phyloP scores from a whole-genome alignment of 2,329 filamentous ascomycete genomes.

The Falciphora oryzae region DNA sequence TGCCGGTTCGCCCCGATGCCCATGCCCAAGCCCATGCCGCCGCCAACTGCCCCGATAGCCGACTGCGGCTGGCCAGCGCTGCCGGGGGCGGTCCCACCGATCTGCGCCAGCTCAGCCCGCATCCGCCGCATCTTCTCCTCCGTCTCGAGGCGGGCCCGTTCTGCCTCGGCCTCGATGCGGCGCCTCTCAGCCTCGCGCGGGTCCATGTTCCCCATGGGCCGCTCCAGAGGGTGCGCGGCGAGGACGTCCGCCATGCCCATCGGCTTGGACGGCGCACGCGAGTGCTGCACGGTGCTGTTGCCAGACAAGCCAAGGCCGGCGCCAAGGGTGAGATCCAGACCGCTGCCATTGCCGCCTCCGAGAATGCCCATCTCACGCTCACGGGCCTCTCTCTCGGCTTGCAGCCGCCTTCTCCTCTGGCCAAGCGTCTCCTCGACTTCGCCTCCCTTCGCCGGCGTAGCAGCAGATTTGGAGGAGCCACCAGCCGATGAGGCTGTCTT shows the following conservation, averaged over 20 bases:
- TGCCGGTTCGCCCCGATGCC: slow-evolving; percentile 3
- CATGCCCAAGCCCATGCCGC: slow-evolving; percentile 20
- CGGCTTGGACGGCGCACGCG: slow-evolving; percentile 26
- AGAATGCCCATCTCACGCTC: slow-evolving; percentile 43
- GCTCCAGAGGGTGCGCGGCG: slow-evolving; percentile 35
- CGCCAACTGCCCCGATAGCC: slow-evolving; percentile 26
- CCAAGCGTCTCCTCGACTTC: slow-evolving; percentile 71
- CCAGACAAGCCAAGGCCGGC: slow-evolving; percentile 17
- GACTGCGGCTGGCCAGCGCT: neutral
- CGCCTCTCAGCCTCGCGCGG: slow-evolving; percentile 36
- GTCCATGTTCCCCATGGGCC: slow-evolving; percentile 23
- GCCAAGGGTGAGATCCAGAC: slow-evolving; percentile 9
- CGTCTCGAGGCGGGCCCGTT: slow-evolving; percentile 34
- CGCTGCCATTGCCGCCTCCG: slow-evolving; percentile 12
- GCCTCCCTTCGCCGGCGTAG: slow-evolving; percentile 17
- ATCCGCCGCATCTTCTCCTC: slow-evolving; percentile 44
- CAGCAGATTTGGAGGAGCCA: slow-evolving; percentile 13
- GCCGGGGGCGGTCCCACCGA: neutral
- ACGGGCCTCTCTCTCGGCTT: slow-evolving; percentile 61
- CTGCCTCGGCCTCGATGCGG: slow-evolving; percentile 34
- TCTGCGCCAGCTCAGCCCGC: slow-evolving; percentile 42
- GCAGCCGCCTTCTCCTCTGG: slow-evolving; percentile 67
- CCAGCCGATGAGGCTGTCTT: slow-evolving; percentile 10
- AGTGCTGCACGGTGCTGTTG: slow-evolving; percentile 14
- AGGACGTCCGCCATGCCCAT: slow-evolving; percentile 58